Evolutionary conservation across 1,284 basidiomycete genomes (phyloP), one percentile per base, ranked within the genome.

Genomic region (Tetrapyrgos nigripes): DNA sequence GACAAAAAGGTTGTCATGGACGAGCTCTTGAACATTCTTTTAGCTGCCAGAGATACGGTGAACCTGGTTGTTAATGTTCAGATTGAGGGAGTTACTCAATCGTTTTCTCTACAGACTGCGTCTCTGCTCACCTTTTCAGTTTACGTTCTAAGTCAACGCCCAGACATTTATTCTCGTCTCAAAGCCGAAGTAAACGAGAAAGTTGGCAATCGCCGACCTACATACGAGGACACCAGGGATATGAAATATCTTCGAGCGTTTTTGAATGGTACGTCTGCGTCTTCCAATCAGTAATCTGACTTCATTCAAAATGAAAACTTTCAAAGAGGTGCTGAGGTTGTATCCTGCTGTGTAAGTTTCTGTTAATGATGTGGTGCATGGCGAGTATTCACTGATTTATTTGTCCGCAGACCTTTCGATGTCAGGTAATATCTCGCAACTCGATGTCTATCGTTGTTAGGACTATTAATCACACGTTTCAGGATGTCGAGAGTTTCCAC

Each of bases 81-180:
- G 3, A 23, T 27, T 9, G 17, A n/a, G 5, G 37, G 8, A 33
- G 8, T 33, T 33, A 21, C 27, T 48, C 26, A 9, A 33, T 13
- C 10, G 21, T 33, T 44, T 29, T n/a, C 9, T 27, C 19, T 23
- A 24, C 45, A 76, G 80, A 81, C 80, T 5, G 75, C 79, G 13
- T 67, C 68, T 13, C 69, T 73, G 1, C 64, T 83, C 2, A 78
- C 80, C 0, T 82, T 78, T 60, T 67, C 70, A 3, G 64, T 79
- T 4, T 84, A 84, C 64, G 74, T 79, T 66, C 74, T 85, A 24
- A 71, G 81, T 0, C 67, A 76, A 51, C 70, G 83, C 62, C 80
- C 80, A 3, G 57, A 73, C 4, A 70, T 83, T 21, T 63, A 76
- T 17, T 47, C 62, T 3, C 67, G 68, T 9, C 69, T 83, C 3